These are phyloP conservation scores for Solanum dulcamara DNA, from an alignment of 257 asterid genomes.

Conservation along the genomic window DNA sequence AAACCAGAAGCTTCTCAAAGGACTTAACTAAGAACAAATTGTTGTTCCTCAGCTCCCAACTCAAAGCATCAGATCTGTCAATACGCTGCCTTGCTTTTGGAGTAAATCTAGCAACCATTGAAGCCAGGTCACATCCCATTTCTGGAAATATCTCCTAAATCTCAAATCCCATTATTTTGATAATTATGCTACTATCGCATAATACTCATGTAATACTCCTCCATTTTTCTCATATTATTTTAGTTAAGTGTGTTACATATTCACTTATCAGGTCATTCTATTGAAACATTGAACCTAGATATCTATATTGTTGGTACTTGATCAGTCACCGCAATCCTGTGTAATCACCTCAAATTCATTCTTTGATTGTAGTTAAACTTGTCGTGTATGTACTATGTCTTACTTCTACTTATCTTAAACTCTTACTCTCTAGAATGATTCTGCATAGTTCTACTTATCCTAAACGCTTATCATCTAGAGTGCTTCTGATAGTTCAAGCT, in stretches of 20 bases:
- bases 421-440: neutral
- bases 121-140: neutral
- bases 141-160: too few species aligned
- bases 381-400: neutral
- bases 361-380: neutral
- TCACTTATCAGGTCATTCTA: neutral
- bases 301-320: neutral
- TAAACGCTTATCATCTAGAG: neutral
- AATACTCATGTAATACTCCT: neutral
- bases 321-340: neutral
- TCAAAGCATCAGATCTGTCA: neutral
- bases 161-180: neutral
- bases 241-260: neutral
- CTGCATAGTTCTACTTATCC: neutral
- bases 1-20: neutral
- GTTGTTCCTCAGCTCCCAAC: neutral
- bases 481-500: neutral
- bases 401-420: neutral
- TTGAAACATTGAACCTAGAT: neutral
- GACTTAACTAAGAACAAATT: neutral
- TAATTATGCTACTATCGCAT: neutral
- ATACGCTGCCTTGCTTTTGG: neutral
- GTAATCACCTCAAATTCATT: neutral
- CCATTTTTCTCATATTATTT: neutral
- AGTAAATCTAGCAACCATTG: neutral